Evolutionary conservation across 1,139 yeast species (phyloP).

Genomic region (Yamadazyma pseudoaaseri): DNA sequence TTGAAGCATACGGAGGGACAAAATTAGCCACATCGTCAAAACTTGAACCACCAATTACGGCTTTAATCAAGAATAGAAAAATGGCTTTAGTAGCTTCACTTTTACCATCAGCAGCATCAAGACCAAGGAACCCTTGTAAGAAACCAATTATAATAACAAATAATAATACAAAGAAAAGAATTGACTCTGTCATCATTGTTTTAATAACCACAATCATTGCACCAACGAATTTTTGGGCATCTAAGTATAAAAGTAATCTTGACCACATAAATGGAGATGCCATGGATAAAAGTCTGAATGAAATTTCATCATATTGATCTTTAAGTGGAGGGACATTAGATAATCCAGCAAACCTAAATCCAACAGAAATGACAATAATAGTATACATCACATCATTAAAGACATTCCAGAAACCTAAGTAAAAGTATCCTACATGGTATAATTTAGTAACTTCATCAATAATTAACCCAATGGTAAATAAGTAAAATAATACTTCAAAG

Average conservation of each 20-base stretch:
- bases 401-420: conserved; percentile 77
- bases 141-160: conserved; percentile 75
- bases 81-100: conserved; percentile 70
- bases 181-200: conserved; percentile 83
- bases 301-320: conserved; percentile 55
- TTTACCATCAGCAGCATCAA: conserved; percentile 85
- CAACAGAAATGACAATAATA: conserved; percentile 52
- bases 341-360: conserved; percentile 56
- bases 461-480: conserved; percentile 65
- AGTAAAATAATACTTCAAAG: conserved; percentile 57
- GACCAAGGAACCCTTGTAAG: conserved; percentile 81
- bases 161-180: conserved; percentile 74
- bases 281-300: conserved; percentile 72
- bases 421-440: conserved; percentile 72
- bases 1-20: conserved; percentile 81
- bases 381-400: conserved; percentile 72
- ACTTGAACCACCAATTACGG: conserved; percentile 72
- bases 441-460: conserved; percentile 68
- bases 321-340: conserved; percentile 22
- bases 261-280: conserved; percentile 91
- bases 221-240: conserved; percentile 80
- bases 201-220: conserved; percentile 84
- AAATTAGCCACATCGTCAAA: conserved; percentile 68
- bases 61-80: conserved; percentile 62
- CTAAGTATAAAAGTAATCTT: conserved; percentile 70